Base-by-base conservation (phyloP, 352 stramenopile genomes). In the Bremia lactucae region DNA sequence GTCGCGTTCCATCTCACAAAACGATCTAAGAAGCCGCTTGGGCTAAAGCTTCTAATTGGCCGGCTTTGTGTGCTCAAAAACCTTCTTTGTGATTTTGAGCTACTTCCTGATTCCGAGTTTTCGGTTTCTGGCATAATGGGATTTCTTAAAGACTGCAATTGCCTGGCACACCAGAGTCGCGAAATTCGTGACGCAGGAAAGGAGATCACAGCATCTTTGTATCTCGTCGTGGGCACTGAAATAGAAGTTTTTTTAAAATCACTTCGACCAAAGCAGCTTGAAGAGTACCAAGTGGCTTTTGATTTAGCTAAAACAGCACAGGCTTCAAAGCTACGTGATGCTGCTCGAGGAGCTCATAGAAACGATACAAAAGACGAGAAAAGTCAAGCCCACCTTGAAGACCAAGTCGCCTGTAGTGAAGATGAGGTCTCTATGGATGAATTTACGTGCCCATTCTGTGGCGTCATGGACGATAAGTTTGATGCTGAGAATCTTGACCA, bases 401-500 rank as follows among this genome's bases (percentile, higher is more conserved):
- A 42, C n/a, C 42, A 56, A 25, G 58, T 65, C 9, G 52, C 58
- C n/a, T 49, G 76, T 15, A 73, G 80, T n/a, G 74, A 77, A n/a
- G 72, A 80, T 9, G 60, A 85, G 9, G 77, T 69, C 44, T 87
- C 72, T 0, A 69, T 87, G 20, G 72, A 87, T 36, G 75, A 90
- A 52, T 87, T 80, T 52, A 96, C 85, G 0, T 97, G 87, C 55
- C 86, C 90, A 19, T 97, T 96, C 49, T 97, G 87, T 43, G 81
- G 81, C 22, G 58, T 89, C 24, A 68, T 88, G 31, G 81, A 96
- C 51, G 66, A 84, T 11, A 67, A 68, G 9, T 97, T 95, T 33
- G 88, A 89, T 44, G 87, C 87, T 11, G 83, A 96, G 29, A 69
- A 65, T 3, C 53, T 97, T 15, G 87, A 96, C 52, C 74, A 95